A percentile compares a stretch with the other conserved stretches of the same genome.
Conservation (phyloP, 768 basidiomycete species). For the Cystobasidium onofrii region DNA sequence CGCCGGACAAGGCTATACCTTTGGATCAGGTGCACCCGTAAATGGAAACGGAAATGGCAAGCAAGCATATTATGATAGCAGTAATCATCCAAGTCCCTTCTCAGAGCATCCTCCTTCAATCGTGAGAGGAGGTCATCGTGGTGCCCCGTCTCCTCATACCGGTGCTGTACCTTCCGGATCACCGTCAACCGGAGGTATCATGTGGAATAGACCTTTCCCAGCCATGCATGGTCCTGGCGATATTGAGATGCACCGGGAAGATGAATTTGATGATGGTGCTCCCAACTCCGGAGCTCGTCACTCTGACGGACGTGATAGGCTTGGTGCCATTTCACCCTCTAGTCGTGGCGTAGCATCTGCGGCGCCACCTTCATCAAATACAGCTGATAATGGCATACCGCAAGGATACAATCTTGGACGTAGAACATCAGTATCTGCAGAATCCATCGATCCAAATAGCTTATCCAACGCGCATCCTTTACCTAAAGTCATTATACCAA, state of each 20-base stretch:
- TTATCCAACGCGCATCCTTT: constrained; percentile 50
- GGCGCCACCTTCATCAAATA: background rate
- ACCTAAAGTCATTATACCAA: constrained; percentile 55
- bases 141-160: too few species aligned
- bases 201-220: constrained; percentile 21
- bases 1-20: constrained; percentile 39
- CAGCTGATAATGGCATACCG: constrained; percentile 51
- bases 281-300: background rate
- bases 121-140: background rate
- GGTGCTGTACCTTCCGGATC: background rate
- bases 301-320: constrained; percentile 7
- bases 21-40: constrained; percentile 32
- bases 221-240: background rate
- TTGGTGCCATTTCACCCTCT: constrained; percentile 11
- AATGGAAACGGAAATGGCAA: background rate
- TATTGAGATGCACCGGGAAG: background rate
- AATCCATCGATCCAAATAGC: constrained; percentile 79
- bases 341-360: constrained; percentile 37
- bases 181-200: constrained; percentile 19
- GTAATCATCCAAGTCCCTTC: constrained; percentile 30
- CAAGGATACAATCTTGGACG: constrained; percentile 69
- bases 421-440: constrained; percentile 88
- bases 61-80: background rate
- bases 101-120: constrained; percentile 32
- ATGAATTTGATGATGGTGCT: background rate